A percentile compares a stretch with the other conserved stretches of the same genome.
Evolutionary conservation across 345 rosid genomes (phyloP).

Genomic region (Ricinus communis): DNA sequence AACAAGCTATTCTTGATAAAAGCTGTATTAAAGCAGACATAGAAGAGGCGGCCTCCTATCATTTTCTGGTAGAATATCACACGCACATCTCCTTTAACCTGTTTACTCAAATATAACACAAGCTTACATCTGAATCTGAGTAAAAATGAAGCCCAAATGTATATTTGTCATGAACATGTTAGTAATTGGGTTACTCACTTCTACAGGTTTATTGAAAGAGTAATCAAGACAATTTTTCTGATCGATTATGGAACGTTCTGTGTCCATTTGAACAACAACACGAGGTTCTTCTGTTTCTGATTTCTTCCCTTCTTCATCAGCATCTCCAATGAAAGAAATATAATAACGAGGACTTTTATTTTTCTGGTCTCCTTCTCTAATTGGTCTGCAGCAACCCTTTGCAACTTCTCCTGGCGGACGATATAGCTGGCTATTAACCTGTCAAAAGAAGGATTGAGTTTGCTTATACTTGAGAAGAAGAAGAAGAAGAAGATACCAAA

Average conservation of each 20-base stretch:
- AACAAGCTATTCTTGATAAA: slow-evolving; percentile 79
- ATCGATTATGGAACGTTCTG: slow-evolving; percentile 76
- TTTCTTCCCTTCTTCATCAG: slow-evolving; percentile 34
- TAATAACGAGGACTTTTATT: slow-evolving; percentile 61
- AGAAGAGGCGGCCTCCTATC: slow-evolving; percentile 88
- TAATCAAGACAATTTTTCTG: slow-evolving; percentile 82
- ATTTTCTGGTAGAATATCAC: slow-evolving; percentile 82
- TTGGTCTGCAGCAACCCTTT: slow-evolving; percentile 65
- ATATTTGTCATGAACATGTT: too few species aligned
- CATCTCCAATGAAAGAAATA: slow-evolving; percentile 45
- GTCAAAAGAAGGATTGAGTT: neutral
- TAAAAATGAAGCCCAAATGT: too few species aligned
- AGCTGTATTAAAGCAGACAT: slow-evolving; percentile 83
- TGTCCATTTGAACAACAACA: slow-evolving; percentile 88
- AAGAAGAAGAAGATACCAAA: too few species aligned
- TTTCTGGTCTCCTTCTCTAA: slow-evolving; percentile 58
- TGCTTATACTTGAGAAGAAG: too few species aligned
- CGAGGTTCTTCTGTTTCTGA: slow-evolving; percentile 44
- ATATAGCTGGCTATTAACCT: slow-evolving; percentile 67
- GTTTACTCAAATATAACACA: slow-evolving; percentile 13
- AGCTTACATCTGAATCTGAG: too few species aligned
- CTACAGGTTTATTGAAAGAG: slow-evolving; percentile 67
- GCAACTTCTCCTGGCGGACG: slow-evolving; percentile 66
- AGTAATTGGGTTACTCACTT: slow-evolving; percentile 45
- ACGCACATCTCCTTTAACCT: slow-evolving; percentile 78